Evolutionary conservation across 495 filamentous ascomycete species (phyloP).

Genomic region (Neurospora sp.): DNA sequence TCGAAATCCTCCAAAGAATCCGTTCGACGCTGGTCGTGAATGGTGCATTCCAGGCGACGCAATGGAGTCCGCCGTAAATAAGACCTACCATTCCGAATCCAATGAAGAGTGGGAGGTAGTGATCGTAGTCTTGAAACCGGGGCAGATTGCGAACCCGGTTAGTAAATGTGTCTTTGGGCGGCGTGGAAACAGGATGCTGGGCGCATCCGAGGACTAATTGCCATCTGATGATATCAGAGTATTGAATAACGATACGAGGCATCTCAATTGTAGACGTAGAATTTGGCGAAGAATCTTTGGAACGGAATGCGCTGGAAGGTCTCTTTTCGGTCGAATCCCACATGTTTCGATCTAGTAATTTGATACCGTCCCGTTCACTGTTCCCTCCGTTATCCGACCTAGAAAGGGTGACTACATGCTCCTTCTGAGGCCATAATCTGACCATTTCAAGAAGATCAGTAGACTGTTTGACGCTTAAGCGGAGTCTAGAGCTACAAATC

Average conservation of each 20-base stretch:
- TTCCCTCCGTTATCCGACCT: background rate
- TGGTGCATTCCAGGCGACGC: background rate
- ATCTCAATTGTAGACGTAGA: background rate
- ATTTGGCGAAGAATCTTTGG: background rate
- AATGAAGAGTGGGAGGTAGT: background rate
- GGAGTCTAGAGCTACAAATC: background rate
- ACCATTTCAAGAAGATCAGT: background rate
- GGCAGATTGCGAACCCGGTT: background rate
- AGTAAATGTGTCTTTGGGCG: background rate
- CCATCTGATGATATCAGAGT: background rate
- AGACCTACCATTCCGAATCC: background rate
- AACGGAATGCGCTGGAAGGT: background rate
- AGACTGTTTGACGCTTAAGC: background rate
- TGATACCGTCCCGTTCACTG: background rate
- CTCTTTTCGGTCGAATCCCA: background rate
- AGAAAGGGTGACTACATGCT: background rate
- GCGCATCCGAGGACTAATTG: background rate
- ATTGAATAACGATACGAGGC: background rate
- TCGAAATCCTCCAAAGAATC: background rate
- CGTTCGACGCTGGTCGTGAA: background rate
- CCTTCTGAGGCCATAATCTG: background rate
- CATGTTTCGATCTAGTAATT: background rate
- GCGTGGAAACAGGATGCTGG: background rate
- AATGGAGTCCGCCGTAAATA: background rate
- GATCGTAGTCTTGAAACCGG: background rate